A percentile compares a stretch with the other conserved stretches of the same genome.
phyloP scores from a whole-genome alignment of 2,329 filamentous ascomycete genomes.

The Colletotrichum higginsianum region DNA sequence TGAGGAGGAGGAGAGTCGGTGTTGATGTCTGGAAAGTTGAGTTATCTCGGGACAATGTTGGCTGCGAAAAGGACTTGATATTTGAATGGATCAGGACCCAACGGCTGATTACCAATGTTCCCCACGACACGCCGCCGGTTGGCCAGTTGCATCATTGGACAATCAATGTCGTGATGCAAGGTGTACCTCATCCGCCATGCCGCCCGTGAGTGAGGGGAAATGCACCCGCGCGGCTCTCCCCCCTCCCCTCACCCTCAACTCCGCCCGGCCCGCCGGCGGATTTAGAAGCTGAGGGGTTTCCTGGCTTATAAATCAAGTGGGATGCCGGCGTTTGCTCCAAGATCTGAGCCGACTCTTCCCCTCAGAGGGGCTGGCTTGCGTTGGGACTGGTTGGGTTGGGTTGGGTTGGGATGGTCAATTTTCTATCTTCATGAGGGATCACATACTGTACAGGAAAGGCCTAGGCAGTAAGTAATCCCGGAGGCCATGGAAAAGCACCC shows the following conservation, averaged over 20 bases:
- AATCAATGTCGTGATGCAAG: slow-evolving; percentile 32
- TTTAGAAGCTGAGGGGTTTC: background rate
- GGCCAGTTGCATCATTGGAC: slow-evolving; percentile 17
- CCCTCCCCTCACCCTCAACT: background rate
- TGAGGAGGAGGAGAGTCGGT: too few relatives aligned
- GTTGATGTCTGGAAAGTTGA: background rate
- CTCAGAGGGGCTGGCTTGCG: too few relatives aligned
- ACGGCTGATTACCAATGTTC: slow-evolving; percentile 32
- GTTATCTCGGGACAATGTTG: too few relatives aligned
- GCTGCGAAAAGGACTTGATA: background rate
- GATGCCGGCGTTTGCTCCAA: background rate
- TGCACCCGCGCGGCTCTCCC: too few relatives aligned
- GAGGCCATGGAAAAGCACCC: too few relatives aligned
- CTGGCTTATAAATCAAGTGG: slow-evolving; percentile 24
- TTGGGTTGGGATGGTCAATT: too few relatives aligned
- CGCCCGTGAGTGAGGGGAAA: background rate
- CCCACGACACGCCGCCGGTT: background rate
- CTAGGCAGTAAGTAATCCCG: too few relatives aligned
- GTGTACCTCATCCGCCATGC: background rate
- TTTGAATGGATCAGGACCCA: slow-evolving; percentile 1
- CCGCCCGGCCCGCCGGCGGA: background rate
- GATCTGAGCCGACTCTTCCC: background rate
- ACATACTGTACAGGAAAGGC: too few relatives aligned
- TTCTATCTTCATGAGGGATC: too few relatives aligned
- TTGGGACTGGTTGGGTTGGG: too few relatives aligned